phyloP scores from a whole-genome alignment of 768 basidiomycete genomes.

The Phylloporus sp. region DNA sequence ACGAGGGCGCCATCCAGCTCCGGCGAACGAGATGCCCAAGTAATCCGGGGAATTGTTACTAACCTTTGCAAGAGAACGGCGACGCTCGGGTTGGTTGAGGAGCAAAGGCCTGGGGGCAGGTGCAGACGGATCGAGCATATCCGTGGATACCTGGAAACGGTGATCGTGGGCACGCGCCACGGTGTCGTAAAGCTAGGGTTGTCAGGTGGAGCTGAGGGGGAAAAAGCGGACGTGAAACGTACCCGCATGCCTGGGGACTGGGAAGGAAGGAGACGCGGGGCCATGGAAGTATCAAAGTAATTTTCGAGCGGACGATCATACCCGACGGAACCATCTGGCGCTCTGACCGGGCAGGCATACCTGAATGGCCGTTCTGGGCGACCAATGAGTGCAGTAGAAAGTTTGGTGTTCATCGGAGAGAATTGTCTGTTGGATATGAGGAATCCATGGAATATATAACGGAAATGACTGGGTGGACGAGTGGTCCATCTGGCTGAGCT shows the following conservation, averaged over 20 bases:
- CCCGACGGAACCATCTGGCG: slow-evolving; percentile 13
- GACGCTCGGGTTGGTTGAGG: slow-evolving; percentile 13
- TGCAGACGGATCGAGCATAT: slow-evolving; percentile 11
- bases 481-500: too few species aligned
- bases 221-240: neutral
- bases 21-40: slow-evolving; percentile 20
- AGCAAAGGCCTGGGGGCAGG: slow-evolving; percentile 9
- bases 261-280: slow-evolving; percentile 12
- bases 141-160: slow-evolving; percentile 8
- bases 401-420: slow-evolving; percentile 13
- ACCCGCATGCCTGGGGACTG: slow-evolving; percentile 14
- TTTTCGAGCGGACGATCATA: slow-evolving; percentile 25
- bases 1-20: slow-evolving; percentile 24
- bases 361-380: slow-evolving; percentile 13
- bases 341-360: slow-evolving; percentile 6
- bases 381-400: slow-evolving; percentile 9
- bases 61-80: slow-evolving; percentile 13
- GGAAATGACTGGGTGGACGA: neutral
- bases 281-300: slow-evolving; percentile 24
- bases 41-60: slow-evolving; percentile 17
- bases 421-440: too few species aligned
- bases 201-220: neutral
- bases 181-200: slow-evolving; percentile 28
- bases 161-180: slow-evolving; percentile 27
- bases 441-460: slow-evolving; percentile 15